These are phyloP conservation scores for Oryza rufipogon DNA, from an alignment of 176 grass and related monocot genomes.

Conservation along the genomic window DNA sequence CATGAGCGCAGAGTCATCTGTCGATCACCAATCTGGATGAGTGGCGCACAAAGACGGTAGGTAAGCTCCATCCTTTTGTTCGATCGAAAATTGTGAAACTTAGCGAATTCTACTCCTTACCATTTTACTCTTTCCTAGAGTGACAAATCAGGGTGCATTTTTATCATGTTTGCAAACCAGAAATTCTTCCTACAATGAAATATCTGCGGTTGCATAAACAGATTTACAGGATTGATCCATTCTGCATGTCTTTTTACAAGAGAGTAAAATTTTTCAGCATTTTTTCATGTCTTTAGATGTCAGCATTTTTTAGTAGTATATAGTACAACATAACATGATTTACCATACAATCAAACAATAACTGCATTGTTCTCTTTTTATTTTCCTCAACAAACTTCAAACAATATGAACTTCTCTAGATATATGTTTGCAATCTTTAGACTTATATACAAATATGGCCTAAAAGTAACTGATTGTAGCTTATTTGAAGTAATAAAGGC, in stretches of 20 bases:
- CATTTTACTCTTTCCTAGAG: neutral
- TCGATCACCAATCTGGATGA: slow-evolving; percentile 52
- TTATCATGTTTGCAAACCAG: neutral
- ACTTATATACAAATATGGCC: neutral
- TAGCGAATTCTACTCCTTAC: neutral
- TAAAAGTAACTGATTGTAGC: neutral
- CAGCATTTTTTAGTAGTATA: neutral
- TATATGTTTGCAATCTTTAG: neutral
- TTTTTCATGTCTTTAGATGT: neutral
- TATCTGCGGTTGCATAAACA: neutral
- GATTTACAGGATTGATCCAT: neutral
- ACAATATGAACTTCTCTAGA: neutral
- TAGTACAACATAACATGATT: neutral
- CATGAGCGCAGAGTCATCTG: slow-evolving; percentile 44
- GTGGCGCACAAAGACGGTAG: slow-evolving; percentile 58
- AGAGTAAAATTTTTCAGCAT: neutral
- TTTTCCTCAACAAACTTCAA: neutral
- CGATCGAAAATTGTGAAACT: neutral
- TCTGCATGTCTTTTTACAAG: neutral
- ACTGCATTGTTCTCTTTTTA: neutral
- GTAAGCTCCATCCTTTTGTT: slow-evolving; percentile 48
- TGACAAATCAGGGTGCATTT: neutral
- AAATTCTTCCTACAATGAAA: neutral
- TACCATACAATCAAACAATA: neutral
- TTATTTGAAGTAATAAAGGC: too few relatives aligned